Evolutionary conservation across 768 basidiomycete species (phyloP), one percentile per base, ranked within the genome.

Genomic region (Russula griseocarnosa): DNA sequence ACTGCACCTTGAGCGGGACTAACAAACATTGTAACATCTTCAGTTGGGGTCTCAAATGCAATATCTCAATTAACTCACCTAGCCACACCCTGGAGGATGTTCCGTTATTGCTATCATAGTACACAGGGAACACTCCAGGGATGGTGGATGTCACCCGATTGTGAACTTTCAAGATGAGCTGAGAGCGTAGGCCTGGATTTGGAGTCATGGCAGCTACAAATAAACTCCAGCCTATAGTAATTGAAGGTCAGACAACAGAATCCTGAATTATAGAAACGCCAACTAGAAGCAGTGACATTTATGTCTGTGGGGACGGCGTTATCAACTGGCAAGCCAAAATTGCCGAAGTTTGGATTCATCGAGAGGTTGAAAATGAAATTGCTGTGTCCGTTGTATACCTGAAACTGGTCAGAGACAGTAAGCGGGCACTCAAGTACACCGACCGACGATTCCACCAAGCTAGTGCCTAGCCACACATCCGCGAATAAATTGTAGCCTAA

Each of bases 401-500:
- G 18, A 34, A 55, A 38, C 3, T 11, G 9, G 49, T 69, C 20
- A 55, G 36, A 16, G 30, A 24, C 51, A 38, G 9, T 13, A 53
- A 52, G 24, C 5, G 3, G 30, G 20, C 5, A 47, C 30, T 22
- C 24, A 38, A n/a, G 18, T 38, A 58, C 26, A 65, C 69, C 6
- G 20, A 63, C 66, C 30, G 67, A 54, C 54, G 51, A 51, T 30
- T 69, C 68, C 74, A 87, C 83, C 16, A 87, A 71, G 51, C 80
- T 77, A 26, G 82, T 77, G 40, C 78, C 78, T 52, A 87, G 72
- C 46, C 87, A 74, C 69, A 79, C 82, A 70, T 87, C 86, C 9
- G 79, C 83, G 60, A 79, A 86, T 54, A 88, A 69, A 74, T 87
- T 87, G 73, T 89, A 87, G 14, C 81, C 74, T 30, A 86, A 69